Evolutionary conservation across 768 basidiomycete genomes (phyloP).

Genomic region (Gloeophyllum trabeum): DNA sequence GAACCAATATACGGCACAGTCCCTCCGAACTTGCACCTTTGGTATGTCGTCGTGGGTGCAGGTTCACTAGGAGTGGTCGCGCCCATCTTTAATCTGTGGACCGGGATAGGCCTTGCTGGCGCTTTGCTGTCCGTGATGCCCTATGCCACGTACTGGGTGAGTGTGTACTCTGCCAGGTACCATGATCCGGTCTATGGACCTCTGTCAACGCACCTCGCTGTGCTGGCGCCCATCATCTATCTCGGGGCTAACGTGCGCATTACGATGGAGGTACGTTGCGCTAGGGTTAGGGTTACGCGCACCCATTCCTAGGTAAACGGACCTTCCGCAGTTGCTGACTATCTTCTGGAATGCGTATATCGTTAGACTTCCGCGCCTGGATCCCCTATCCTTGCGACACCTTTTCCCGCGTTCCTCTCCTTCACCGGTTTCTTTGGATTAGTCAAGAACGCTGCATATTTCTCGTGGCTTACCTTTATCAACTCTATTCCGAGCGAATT

Average conservation of each 20-base stretch:
- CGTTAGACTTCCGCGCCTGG: too few relatives aligned
- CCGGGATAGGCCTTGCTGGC: constrained; percentile 25
- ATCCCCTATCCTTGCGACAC: too few relatives aligned
- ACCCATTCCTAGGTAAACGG: not conserved
- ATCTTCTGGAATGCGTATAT: not conserved
- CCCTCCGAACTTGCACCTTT: constrained; percentile 40
- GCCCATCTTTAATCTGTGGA: constrained; percentile 19
- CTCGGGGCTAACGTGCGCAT: constrained; percentile 29
- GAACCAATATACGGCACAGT: constrained; percentile 57
- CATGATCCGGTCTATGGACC: constrained; percentile 46
- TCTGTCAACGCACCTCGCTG: constrained; percentile 40
- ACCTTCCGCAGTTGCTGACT: too few relatives aligned
- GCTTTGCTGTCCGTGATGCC: constrained; percentile 35
- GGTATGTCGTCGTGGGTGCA: constrained; percentile 23
- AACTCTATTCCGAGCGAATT: too few relatives aligned
- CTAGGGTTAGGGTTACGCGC: not conserved
- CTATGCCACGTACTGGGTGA: constrained; percentile 56
- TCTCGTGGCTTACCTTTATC: too few relatives aligned
- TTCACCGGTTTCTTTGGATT: not conserved
- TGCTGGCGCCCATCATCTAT: constrained; percentile 47
- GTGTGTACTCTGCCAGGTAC: constrained; percentile 44
- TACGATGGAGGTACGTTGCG: constrained; percentile 20
- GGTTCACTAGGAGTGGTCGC: constrained; percentile 21
- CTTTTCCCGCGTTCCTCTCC: not conserved
- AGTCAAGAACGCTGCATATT: not conserved